Base-by-base conservation (phyloP, 2,329 filamentous ascomycete genomes). In the Beauveria australis region DNA sequence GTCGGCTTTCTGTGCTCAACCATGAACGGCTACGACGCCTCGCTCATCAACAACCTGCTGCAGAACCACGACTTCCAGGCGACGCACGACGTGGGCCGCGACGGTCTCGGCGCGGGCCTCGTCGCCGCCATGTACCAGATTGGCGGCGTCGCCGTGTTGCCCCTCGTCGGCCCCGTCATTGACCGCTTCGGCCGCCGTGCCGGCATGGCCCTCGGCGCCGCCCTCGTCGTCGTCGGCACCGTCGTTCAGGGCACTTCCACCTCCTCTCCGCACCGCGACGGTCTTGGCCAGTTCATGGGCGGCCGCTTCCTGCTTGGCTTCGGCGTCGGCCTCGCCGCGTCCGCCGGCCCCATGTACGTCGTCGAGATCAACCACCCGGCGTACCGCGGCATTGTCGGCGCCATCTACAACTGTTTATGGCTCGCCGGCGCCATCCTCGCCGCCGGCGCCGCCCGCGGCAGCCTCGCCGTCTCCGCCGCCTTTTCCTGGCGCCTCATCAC, bases 351-450 rank as follows among this genome's bases (percentile, higher is more conserved):
- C 1, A 80, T 83, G n/a, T 87, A 86, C 67, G 81, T 82, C 18
- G 81, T 84, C 49, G 86, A 89, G 69, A 77, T 86, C 60, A 78
- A 83, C 1, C 85, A 88, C 66, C 85, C 86, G 1, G 79, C 81
- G 2, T 85, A 83, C 69, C 79, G 86, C 63, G 84, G 83, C 46
- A 75, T 84, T 24, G 61, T 65, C 24, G 62, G 62, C 56, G 63
- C 62, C 56, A 59, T 58, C 61, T 69, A 67, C 64, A 67, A 67
- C 62, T 64, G 63, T 54, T 66, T 68, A 52, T 74, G 71, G 70
- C 74, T 74, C 58, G 68, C 70, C 33, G 76, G 76, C 40, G 71
- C 74, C 40, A 77, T 83, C 9, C 70, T 81, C 26, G 78, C 81
- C 5, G 73, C 73, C 24, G 74, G 78, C 44, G 75, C 76, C 10